A percentile compares a stretch with the other conserved stretches of the same genome.
Conservation (phyloP, 345 rosid genomes). For the Ricinus communis region DNA sequence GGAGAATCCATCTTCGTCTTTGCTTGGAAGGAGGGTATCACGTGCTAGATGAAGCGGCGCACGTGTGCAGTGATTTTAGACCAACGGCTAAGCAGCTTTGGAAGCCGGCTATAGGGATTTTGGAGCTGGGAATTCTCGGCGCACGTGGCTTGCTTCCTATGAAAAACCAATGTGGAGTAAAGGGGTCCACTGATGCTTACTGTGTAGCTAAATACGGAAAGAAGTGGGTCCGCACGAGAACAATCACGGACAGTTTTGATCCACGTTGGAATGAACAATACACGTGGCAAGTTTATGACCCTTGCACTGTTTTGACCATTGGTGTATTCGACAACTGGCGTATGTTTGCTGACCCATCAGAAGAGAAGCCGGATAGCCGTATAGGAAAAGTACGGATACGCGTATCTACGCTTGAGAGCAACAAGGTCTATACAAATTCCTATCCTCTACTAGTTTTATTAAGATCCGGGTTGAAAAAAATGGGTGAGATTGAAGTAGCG, state of each 20-base stretch:
- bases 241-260: slow-evolving; percentile 83
- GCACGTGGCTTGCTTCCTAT: slow-evolving; percentile 90
- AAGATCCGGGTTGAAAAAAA: slow-evolving; percentile 75
- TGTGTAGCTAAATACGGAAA: slow-evolving; percentile 96
- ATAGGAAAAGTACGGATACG: slow-evolving; percentile 88
- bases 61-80: slow-evolving; percentile 93
- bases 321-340: slow-evolving; percentile 95
- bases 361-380: slow-evolving; percentile 55
- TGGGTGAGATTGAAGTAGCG: slow-evolving; percentile 95
- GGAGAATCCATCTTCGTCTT: slow-evolving; percentile 67
- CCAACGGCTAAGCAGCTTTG: slow-evolving; percentile 97
- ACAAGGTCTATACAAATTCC: slow-evolving; percentile 80
- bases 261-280: slow-evolving; percentile 99
- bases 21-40: slow-evolving; percentile 98
- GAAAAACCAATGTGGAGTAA: slow-evolving; percentile 67
- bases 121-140: slow-evolving; percentile 90
- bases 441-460: slow-evolving; percentile 71
- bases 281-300: slow-evolving; percentile 99
- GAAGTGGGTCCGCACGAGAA: slow-evolving; percentile 95
- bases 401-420: slow-evolving; percentile 83
- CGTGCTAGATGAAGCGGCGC: slow-evolving; percentile 98
- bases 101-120: slow-evolving; percentile 86
- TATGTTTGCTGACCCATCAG: slow-evolving; percentile 60
- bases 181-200: slow-evolving; percentile 89
- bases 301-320: slow-evolving; percentile 78